A percentile compares a stretch with the other conserved stretches of the same genome.
Evolutionary conservation across 768 basidiomycete species (phyloP).

Genomic region (Lentinula raphanica): DNA sequence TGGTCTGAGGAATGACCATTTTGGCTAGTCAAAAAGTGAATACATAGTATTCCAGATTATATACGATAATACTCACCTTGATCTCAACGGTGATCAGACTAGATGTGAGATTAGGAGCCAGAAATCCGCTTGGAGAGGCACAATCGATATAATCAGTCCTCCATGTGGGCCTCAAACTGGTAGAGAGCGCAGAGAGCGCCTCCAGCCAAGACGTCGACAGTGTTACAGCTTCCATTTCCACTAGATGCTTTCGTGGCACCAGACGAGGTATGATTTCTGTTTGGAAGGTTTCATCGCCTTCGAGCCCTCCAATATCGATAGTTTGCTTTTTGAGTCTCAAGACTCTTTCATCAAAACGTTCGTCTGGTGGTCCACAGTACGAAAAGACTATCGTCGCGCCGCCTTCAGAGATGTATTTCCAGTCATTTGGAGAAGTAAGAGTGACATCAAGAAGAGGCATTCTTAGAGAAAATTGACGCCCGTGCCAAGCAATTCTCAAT

Average conservation of each 20-base stretch:
- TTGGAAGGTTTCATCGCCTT: conserved; percentile 45
- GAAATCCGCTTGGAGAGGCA: conserved; percentile 47
- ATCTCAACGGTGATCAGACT: conserved; percentile 76
- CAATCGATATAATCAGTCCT: conserved; percentile 56
- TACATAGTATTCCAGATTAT: background rate
- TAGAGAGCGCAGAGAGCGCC: conserved; percentile 38
- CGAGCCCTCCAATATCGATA: no score
- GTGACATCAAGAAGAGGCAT: background rate
- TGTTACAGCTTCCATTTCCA: conserved; percentile 45
- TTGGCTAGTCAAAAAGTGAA: conserved; percentile 55
- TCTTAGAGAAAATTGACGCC: no score
- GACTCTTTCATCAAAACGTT: conserved; percentile 56
- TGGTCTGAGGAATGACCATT: conserved; percentile 88
- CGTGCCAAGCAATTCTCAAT: no score
- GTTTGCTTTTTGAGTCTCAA: conserved; percentile 85
- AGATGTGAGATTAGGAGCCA: conserved; percentile 76
- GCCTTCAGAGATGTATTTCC: conserved; percentile 91
- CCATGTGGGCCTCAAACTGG: conserved; percentile 48
- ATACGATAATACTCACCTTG: conserved; percentile 52
- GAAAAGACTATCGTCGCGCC: conserved; percentile 87
- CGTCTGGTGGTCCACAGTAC: conserved; percentile 54
- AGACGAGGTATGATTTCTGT: conserved; percentile 57
- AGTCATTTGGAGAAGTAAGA: conserved; percentile 42
- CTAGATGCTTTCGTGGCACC: conserved; percentile 56
- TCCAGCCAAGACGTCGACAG: conserved; percentile 58